Percentiles rank a stretch among this genome's conserved stretches.
Conservation (phyloP, 345 rosid genomes). For the Corymbia maculata region DNA sequence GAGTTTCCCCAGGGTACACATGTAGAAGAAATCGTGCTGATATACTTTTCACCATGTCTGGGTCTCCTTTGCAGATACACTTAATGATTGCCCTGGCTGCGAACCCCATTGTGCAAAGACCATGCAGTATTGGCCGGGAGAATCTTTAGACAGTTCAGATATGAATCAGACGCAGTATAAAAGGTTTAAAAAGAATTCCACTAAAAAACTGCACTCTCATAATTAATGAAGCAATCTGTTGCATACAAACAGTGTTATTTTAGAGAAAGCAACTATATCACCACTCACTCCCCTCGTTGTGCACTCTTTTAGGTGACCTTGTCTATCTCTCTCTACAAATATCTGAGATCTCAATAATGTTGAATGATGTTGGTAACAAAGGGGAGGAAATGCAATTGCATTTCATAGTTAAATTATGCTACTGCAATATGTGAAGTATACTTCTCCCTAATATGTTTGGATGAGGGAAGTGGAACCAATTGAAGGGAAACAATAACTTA, state of each 20-base stretch:
- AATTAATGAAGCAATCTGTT: neutral
- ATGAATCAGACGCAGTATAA: neutral
- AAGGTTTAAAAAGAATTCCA: neutral
- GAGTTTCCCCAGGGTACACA: conserved; percentile 80
- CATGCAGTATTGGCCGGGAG: conserved; percentile 81
- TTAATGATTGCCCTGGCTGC: conserved; percentile 78
- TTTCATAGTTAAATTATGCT: neutral
- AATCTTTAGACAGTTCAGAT: conserved; percentile 27
- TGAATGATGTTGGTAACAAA: neutral
- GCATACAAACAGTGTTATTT: neutral
- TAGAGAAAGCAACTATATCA: neutral
- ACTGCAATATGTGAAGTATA: neutral
- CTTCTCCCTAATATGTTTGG: neutral
- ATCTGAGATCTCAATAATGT: neutral
- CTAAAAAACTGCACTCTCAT: neutral
- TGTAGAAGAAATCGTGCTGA: conserved; percentile 69
- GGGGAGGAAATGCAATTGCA: neutral
- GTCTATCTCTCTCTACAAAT: neutral
- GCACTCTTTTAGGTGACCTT: neutral
- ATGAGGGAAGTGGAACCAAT: neutral
- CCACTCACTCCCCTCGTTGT: neutral
- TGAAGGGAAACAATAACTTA: neutral
- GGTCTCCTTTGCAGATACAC: conserved; percentile 63
- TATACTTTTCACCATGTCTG: conserved; percentile 44
- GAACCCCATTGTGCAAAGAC: conserved; percentile 78